Evolutionary conservation across 257 asterid species (phyloP).

Genomic region (Agastache rugosa): DNA sequence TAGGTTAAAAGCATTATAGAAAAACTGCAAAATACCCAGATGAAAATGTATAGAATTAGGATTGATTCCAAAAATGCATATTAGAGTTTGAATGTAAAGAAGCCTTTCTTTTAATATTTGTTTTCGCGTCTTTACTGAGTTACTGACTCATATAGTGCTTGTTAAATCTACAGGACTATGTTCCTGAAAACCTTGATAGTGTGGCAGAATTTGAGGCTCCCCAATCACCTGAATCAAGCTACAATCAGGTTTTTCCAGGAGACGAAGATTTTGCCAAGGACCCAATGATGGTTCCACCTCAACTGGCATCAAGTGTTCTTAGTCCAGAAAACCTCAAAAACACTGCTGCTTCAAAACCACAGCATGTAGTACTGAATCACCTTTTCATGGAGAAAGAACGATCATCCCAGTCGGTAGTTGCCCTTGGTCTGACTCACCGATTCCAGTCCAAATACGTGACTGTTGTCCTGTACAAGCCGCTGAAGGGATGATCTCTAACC

Average conservation of each 20-base stretch:
- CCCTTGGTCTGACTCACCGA: conserved; percentile 82
- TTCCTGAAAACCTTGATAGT: conserved; percentile 81
- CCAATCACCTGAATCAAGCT: conserved; percentile 85
- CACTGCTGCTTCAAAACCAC: conserved; percentile 56
- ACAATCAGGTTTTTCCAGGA: conserved; percentile 57
- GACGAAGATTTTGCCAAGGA: conserved; percentile 90
- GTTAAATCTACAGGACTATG: conserved; percentile 54
- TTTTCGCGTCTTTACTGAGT: conserved; percentile 2
- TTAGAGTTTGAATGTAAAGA: not conserved
- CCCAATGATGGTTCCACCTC: conserved; percentile 74
- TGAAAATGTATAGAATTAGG: not conserved
- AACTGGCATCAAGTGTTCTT: conserved; percentile 62
- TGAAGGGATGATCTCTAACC: conserved; percentile 57
- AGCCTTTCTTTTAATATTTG: not conserved
- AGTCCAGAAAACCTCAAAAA: conserved; percentile 51
- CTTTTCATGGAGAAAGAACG: conserved; percentile 78
- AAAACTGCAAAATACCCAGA: no score
- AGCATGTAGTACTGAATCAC: conserved; percentile 91
- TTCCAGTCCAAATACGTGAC: conserved; percentile 90
- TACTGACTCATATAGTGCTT: not conserved
- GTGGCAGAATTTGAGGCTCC: conserved; percentile 89
- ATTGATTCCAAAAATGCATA: not conserved
- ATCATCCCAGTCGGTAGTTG: conserved; percentile 71
- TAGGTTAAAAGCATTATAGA: no score
- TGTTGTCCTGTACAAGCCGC: conserved; percentile 86